Conservation (phyloP, 2,329 filamentous ascomycete genomes). For the Emmonsia crescens region DNA sequence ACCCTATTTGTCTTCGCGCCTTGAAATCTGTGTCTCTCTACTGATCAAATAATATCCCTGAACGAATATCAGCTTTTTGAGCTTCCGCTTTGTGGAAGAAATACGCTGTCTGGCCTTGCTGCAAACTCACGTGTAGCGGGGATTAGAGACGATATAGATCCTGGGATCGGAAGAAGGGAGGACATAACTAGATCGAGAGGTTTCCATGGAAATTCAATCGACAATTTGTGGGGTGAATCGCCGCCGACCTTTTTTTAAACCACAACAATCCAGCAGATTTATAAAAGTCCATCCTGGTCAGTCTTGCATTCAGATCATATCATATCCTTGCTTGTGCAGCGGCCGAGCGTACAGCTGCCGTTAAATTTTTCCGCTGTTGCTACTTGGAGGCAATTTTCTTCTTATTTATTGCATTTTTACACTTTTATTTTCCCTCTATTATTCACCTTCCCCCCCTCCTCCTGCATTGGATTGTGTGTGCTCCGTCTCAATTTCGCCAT, state of each 20-base stretch:
- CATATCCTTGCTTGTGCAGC: neutral
- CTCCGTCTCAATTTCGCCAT: neutral
- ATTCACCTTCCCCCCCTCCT: neutral
- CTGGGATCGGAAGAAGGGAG: neutral
- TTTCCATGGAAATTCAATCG: neutral
- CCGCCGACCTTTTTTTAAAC: no score
- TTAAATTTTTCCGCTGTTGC: neutral
- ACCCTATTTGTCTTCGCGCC: no score
- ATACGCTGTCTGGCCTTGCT: no score
- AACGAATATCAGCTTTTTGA: no score
- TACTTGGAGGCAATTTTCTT: neutral
- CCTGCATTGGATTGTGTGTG: neutral
- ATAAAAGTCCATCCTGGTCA: no score
- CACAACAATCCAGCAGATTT: neutral
- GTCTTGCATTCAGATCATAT: no score
- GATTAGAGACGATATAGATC: no score
- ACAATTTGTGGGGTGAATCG: no score
- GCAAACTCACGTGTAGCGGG: no score
- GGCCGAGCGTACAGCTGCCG: neutral
- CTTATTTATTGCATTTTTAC: neutral
- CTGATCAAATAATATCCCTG: no score
- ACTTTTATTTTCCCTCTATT: neutral
- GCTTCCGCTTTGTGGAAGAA: no score
- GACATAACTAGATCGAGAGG: neutral
- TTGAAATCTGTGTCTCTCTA: no score